These are phyloP conservation scores for Globisporangium rhizosaccharum DNA, from an alignment of 352 stramenopile genomes.

Conservation along the genomic window DNA sequence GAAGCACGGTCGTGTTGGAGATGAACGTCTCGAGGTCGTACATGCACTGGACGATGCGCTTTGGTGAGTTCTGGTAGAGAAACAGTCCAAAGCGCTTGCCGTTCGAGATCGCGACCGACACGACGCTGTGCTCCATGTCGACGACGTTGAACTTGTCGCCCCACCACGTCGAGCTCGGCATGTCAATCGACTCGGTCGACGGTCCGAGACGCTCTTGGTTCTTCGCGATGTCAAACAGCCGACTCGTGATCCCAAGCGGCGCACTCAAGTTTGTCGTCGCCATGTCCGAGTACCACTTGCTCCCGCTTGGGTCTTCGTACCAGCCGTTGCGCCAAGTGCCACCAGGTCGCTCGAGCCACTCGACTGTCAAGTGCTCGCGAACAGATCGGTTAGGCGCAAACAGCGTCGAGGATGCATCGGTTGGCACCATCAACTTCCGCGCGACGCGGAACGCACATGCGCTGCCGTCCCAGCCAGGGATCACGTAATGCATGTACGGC, in stretches of 20 bases:
- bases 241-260: slow-evolving; percentile 2
- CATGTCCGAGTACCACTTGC: slow-evolving; percentile 24
- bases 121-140: slow-evolving; percentile 9
- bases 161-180: slow-evolving; percentile 9
- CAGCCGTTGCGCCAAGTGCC: slow-evolving; percentile 39
- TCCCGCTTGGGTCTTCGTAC: slow-evolving; percentile 19
- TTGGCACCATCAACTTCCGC: slow-evolving; percentile 5
- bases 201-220: background rate
- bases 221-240: slow-evolving; percentile 16
- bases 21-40: slow-evolving; percentile 31
- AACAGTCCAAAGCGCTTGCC: slow-evolving; percentile 16
- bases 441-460: slow-evolving; percentile 15
- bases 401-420: background rate
- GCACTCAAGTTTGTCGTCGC: slow-evolving; percentile 15
- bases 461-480: slow-evolving; percentile 11
- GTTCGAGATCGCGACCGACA: slow-evolving; percentile 17
- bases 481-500: background rate
- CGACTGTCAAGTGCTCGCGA: slow-evolving; percentile 25
- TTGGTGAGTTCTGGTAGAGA: slow-evolving; percentile 3
- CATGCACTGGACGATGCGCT: slow-evolving; percentile 11
- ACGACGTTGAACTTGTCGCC: slow-evolving; percentile 5
- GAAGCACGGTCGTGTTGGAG: slow-evolving; percentile 19
- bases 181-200: slow-evolving; percentile 13
- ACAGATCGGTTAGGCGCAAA: slow-evolving; percentile 9
- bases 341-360: slow-evolving; percentile 26